A percentile compares a stretch with the other conserved stretches of the same genome.
Evolutionary conservation across 2,329 filamentous ascomycete species (phyloP).

Genomic region (Alternaria sp.): DNA sequence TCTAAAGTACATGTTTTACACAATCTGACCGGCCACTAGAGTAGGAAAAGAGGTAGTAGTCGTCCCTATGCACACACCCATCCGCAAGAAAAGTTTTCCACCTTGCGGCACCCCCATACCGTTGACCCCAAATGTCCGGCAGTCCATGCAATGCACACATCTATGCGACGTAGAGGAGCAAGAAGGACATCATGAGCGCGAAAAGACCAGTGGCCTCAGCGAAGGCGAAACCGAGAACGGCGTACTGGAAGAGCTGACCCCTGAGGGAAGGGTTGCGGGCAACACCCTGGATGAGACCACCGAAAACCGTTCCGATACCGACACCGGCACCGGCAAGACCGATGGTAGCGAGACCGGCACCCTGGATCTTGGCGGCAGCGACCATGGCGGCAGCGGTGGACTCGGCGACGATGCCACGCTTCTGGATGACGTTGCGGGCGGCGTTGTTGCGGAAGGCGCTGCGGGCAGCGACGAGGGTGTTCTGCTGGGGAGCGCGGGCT

Average conservation of each 20-base stretch:
- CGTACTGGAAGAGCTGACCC: slow-evolving; percentile 95
- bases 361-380: slow-evolving; percentile 52
- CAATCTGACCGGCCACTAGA: slow-evolving; percentile 51
- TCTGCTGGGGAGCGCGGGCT: slow-evolving; percentile 45
- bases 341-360: slow-evolving; percentile 71
- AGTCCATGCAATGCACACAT: slow-evolving; percentile 44
- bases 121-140: slow-evolving; percentile 41
- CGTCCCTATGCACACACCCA: slow-evolving; percentile 50
- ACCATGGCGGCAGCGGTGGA: slow-evolving; percentile 52
- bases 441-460: slow-evolving; percentile 51
- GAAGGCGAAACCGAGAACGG: slow-evolving; percentile 95
- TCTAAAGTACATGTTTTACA: slow-evolving; percentile 54
- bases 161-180: slow-evolving; percentile 52
- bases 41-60: slow-evolving; percentile 46
- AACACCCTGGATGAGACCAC: slow-evolving; percentile 84
- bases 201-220: slow-evolving; percentile 82
- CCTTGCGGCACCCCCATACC: slow-evolving; percentile 42
- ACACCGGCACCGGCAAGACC: slow-evolving; percentile 93
- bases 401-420: slow-evolving; percentile 51
- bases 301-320: slow-evolving; percentile 95
- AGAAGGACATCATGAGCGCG: slow-evolving; percentile 59
- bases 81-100: slow-evolving; percentile 45
- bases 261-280: slow-evolving; percentile 93
- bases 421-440: slow-evolving; percentile 50
- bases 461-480: slow-evolving; percentile 49